Base-by-base conservation (phyloP, 495 filamentous ascomycete genomes). In the Neurospora discreta region DNA sequence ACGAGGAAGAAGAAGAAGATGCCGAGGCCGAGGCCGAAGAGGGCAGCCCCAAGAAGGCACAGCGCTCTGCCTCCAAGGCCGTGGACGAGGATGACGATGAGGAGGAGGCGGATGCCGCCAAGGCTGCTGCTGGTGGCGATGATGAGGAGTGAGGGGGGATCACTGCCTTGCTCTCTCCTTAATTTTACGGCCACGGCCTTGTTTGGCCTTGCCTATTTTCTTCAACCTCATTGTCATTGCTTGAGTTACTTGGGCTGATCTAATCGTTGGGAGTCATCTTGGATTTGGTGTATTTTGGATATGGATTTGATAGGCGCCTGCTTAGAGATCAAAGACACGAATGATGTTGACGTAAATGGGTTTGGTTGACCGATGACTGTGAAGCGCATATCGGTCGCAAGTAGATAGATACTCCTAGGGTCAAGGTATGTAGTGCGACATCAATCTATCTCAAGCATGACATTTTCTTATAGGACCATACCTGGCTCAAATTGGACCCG, bases 91-190 rank as follows among this genome's bases (percentile, higher is more conserved):
- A 71, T 23, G 46, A 68, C 3, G 75, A 38, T 36, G 76, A 39
- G 3, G 70, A 72, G 38, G 73, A 69, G 33, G 73, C 18, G 13
- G 65, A 73, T n/a, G 72, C 73, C 33, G 72, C 71, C 6, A 73
- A 68, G 26, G 76, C 72, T 26, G 76, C 75, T 75, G 78, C 72
- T 38, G 81, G 69, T 42, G 80, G 75, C 18, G 78, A 79, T 20
- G 78, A 77, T 65, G 79, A 82, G 69, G 81, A 81, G 58, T 82
- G 68, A 79, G 44, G 46, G 46, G 65, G 18, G 44, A 16, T 20
- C 39, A 33, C 42, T 41, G 18, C 60, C 69, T 18, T 8, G 41
- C 39, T n/a, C 46, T 40, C 68, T 30, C 23, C 8, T 33, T 36
- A 13, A 16, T 39, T 26, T 36, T 30, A 39, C n/a, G 38, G 16